Base-by-base conservation (phyloP, 805 yeast genomes). In the Saturnispora gosingensis region DNA sequence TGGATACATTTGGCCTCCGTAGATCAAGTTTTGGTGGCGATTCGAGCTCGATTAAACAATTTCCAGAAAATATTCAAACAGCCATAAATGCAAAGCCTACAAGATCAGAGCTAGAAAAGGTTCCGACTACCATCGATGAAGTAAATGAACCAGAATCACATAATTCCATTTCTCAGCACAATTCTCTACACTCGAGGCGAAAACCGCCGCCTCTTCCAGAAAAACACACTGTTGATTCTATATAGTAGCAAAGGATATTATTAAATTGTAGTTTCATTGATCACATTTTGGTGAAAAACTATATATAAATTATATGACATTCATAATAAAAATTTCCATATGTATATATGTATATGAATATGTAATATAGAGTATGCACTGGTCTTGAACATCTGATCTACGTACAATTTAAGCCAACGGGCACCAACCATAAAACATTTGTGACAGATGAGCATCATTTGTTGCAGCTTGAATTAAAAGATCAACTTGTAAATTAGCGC, bases 361-460 rank as follows among this genome's bases (percentile, higher is more conserved):
- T 30, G 8, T 30, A 13, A 10, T 11, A 30, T 10, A 5, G n/a
- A 4, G 34, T 11, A 30, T 30, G 10, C 13, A 8, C 5, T 30
- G 1, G 13, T 11, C 9, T 30, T 30, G 5, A 30, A 5, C 27
- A 4, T 30, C 9, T 30, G 34, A 13, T 30, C 34, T 30, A 10
- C 13, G 2, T 30, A 11, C 11, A 13, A 9, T 30, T 43, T 11
- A 49, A 10, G 48, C 48, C 6, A 83, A 82, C 8, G 93, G 78
- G 68, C 81, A 72, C 99, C 99, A 93, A 3, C 99, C 99, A 25
- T 85, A 81, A 66, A 88, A 93, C 99, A 93, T 91, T 58, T 77
- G 84, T 30, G 87, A 74, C 43, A 93, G 67, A 56, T 83, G 82
- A 45, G 82, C 87, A 5, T 71, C 71, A 2, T 88, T 81, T 0